Evolutionary conservation across 192 early-diverging fungal genomes (phyloP), one percentile per base, ranked within the genome.

Genomic region (Podochytrium sp.): DNA sequence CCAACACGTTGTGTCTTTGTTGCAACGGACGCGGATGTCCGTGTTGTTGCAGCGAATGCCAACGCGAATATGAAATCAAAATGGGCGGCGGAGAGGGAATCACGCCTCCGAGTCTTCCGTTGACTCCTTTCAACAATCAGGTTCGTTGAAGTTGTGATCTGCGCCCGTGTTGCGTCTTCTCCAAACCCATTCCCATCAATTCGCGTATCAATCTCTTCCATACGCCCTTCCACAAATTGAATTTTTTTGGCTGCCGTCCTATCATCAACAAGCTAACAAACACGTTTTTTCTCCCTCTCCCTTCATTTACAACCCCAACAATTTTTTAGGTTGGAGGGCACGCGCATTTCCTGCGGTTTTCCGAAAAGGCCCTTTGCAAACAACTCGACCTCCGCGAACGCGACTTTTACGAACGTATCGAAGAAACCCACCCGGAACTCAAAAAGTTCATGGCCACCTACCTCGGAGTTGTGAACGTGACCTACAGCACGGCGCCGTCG

Each of bases 301-400:
- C 10, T 27, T 58, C 30, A 34, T 40, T 70, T 33, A 0, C 14
- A 40, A 33, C 32, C 23, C 34, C 4, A 23, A 33, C 4, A 41
- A 47, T 60, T 57, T 58, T 32, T 23, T 73, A 87, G 76, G 86
- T 87, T 32, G 98, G 98, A n/a, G 98, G 98, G 0, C 98, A 99
- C 76, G 92, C 95, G 3, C 90, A 94, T 3, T 93, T 99, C 57
- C 84, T 98, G 56, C 92, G 96, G 43, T 97, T 99, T 79, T 96
- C 95, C 10, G 94, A 97, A 77, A 92, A 91, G 78, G 96, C 98
- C 7, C 91, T 99, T 29, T 99, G 95, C 82, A 99, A 99, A 79
- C 95, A 96, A 25, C 86, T 97, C 50, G 91, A 92, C 39, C 77
- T 81, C 69, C 86, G 87, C 52, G 98, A 99, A 74, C 88, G 89